A percentile compares a stretch with the other conserved stretches of the same genome.
These are phyloP conservation scores for Agrocybe chaxingu DNA, from an alignment of 768 basidiomycete genomes.

Conservation along the genomic window DNA sequence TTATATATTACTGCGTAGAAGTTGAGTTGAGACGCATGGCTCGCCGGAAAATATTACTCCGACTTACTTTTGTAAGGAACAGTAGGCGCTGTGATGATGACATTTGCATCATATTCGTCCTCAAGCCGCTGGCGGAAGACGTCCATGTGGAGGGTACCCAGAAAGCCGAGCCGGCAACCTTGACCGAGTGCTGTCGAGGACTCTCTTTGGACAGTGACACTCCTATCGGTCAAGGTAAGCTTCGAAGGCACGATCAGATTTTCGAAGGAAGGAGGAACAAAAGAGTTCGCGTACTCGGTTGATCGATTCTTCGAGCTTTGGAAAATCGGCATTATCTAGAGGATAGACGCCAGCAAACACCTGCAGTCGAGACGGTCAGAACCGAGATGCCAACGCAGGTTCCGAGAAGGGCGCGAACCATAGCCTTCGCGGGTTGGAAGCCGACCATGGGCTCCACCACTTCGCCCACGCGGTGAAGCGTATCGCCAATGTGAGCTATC, in stretches of 20 bases:
- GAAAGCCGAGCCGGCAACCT: slow-evolving; percentile 91
- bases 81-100: slow-evolving; percentile 94
- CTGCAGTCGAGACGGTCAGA: slow-evolving; percentile 31
- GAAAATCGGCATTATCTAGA: slow-evolving; percentile 85
- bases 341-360: slow-evolving; percentile 96
- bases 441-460: slow-evolving; percentile 82
- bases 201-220: slow-evolving; percentile 88
- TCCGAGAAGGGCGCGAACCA: slow-evolving; percentile 49
- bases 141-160: slow-evolving; percentile 96
- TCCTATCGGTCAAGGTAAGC: slow-evolving; percentile 84
- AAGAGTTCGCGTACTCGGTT: slow-evolving; percentile 57
- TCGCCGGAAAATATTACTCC: slow-evolving; percentile 1
- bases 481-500: slow-evolving; percentile 91
- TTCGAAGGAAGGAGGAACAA: slow-evolving; percentile 9
- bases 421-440: slow-evolving; percentile 89
- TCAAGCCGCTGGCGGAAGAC: slow-evolving; percentile 94
- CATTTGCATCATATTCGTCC: slow-evolving; percentile 93
- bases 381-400: slow-evolving; percentile 1
- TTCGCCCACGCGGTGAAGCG: slow-evolving; percentile 73
- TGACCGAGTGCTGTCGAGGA: slow-evolving; percentile 93
- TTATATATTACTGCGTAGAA: slow-evolving; percentile 65
- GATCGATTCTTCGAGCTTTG: slow-evolving; percentile 94
- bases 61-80: slow-evolving; percentile 84
- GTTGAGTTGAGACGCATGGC: not conserved
- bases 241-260: slow-evolving; percentile 24